Conservation (phyloP, 768 basidiomycete species). For the Mycena maculata region DNA sequence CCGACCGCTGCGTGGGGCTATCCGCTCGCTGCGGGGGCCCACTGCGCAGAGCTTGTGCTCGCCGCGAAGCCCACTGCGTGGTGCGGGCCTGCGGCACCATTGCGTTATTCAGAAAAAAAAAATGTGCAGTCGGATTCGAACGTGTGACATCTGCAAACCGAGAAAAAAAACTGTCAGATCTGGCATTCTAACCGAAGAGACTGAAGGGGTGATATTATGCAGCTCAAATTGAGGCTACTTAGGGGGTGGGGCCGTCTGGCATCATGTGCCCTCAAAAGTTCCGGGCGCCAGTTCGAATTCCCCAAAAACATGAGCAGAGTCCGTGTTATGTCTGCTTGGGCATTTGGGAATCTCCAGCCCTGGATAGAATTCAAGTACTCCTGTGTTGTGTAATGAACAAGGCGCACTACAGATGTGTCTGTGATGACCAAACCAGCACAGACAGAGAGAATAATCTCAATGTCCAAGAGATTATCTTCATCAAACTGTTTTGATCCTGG, state of each 20-base stretch:
- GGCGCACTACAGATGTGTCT: background rate
- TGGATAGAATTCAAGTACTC: background rate
- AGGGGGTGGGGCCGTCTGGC: background rate
- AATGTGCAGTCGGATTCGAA: too few relatives aligned
- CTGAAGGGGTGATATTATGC: too few relatives aligned
- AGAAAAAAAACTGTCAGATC: too few relatives aligned
- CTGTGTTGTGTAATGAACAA: conserved; percentile 13
- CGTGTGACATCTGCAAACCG: too few relatives aligned
- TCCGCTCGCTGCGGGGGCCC: too few relatives aligned
- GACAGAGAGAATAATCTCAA: background rate
- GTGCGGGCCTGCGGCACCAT: too few relatives aligned
- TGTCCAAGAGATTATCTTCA: background rate
- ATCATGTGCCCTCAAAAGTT: background rate
- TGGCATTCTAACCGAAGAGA: too few relatives aligned
- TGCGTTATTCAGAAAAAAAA: too few relatives aligned
- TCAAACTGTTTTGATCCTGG: background rate
- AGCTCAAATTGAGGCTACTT: too few relatives aligned
- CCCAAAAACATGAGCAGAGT: conserved; percentile 1
- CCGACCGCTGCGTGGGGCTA: too few relatives aligned
- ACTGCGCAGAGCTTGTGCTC: too few relatives aligned
- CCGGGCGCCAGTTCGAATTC: background rate
- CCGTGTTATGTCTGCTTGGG: conserved; percentile 1
- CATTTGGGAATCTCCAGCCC: background rate
- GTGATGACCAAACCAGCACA: background rate
- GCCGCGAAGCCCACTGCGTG: too few relatives aligned